Base-by-base conservation (phyloP, 805 yeast genomes). In the Komagataella ulmi region DNA sequence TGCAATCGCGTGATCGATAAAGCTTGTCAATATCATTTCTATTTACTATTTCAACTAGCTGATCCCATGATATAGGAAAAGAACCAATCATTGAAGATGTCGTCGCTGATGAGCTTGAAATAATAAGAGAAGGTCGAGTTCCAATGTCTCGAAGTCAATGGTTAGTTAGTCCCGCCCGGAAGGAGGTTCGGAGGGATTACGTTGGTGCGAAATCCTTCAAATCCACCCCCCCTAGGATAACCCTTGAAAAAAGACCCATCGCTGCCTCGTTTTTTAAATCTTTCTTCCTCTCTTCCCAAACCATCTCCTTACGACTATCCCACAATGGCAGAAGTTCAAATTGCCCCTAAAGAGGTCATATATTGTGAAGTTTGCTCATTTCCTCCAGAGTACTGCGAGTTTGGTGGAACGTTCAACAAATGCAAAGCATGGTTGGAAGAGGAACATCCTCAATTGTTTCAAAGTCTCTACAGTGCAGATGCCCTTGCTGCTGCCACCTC, bases 361-460 rank as follows among this genome's bases (percentile, higher is more conserved):
- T 88, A 88, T 68, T 88, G 96, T 64, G 88, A 80, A 4, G 77
- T 87, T 12, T 88, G 96, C 64, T 69, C 88, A 1, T 82, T 77
- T 62, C 96, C 96, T n/a, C 88, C 88, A 3, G 96, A 81, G 66
- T 90, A 82, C 69, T 90, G 98, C 70, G 97, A 91, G 64, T 90
- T 90, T 63, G 93, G 96, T 10, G 86, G 85, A 48, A 70, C 81
- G 24, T 75, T 86, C 66, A 83, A 82, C 62, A 80, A 87, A 62
- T 90, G 98, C 69, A 88, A 85, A 59, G 80, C 76, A 19, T 88
- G 97, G 96, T 73, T 91, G 47, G 70, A 76, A 53, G 79, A 76
- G 45, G 70, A 74, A 49, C 73, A 88, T 58, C 67, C 71, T 2
- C 85, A 77, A 14, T 62, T 84, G 45, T 90, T 64, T 60, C 70